Evolutionary conservation across 2,329 filamentous ascomycete species (phyloP), one percentile per base, ranked within the genome.

Genomic region (Verticillium isaacii): DNA sequence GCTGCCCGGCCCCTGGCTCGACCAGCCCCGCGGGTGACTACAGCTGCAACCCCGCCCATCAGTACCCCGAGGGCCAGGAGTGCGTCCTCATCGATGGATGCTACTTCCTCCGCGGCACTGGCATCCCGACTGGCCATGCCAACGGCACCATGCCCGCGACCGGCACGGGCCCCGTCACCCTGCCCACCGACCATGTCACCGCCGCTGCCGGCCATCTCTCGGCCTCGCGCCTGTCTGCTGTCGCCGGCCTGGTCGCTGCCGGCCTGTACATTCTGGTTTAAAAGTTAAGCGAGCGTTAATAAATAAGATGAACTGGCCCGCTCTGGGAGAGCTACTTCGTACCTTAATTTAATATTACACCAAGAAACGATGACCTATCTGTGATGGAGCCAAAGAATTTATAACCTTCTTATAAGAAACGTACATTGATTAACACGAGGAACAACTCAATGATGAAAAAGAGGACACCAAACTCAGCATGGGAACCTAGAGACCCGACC

Each of bases 1-100:
- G 45, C 32, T 23, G 23, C 32, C n/a, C 45, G 8, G 58, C 41
- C 1, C 41, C 41, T 25, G 58, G 58, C 23, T 17, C 29, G 41
- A 36, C 29, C 58, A 50, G 55, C 32, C 32, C 12, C 59, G 29
- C 37, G 3, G 59, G 59, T 11, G 32, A 29, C 37, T 56, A 60
- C 50, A 36, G 17, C 15, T 60, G 59, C 59, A 60, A 60, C 59
- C 59, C 59, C 32, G 59, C 59, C 32, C 59, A 60, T 23, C 50
- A 57, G 59, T 60, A 60, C 52, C 59, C 59, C 52, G 45, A 37
- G 7, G 58, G 58, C 32, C 41, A 55, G 25, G 36, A n/a, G 8
- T 60, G 58, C 50, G 23, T 36, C n/a, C 17, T 36, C 45, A 36
- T 57, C 23, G 55, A 61, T 3, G 60, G 60, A 15, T 61, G 60